Percentiles rank a stretch among this genome's conserved stretches.
These are phyloP conservation scores for Sarocladium kiliense DNA, from an alignment of 2,329 filamentous ascomycete genomes.

Conservation along the genomic window DNA sequence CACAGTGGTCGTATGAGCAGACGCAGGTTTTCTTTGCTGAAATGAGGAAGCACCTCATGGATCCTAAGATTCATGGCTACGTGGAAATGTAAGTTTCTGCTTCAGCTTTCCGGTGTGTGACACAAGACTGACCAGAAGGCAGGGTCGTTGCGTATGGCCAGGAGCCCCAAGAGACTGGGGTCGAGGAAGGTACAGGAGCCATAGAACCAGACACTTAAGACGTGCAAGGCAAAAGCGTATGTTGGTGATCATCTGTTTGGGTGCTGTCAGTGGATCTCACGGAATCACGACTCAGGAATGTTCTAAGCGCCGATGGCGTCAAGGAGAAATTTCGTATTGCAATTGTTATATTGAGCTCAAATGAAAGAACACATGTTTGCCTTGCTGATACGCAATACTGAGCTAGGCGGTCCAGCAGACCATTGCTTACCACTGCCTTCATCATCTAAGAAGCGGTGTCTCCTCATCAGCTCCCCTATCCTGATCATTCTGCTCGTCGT, in stretches of 20 bases:
- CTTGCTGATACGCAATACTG: no score
- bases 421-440: neutral
- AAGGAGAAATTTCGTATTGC: neutral
- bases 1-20: conserved; percentile 2
- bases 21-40: conserved; percentile 1
- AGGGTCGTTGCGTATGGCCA: conserved; percentile 2
- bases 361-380: no score
- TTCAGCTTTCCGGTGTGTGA: neutral
- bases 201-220: neutral
- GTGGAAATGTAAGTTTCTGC: neutral
- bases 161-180: neutral
- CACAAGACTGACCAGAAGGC: neutral
- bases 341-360: no score
- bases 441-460: conserved; percentile 27
- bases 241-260: no score
- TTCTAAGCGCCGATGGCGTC: neutral
- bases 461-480: conserved; percentile 20
- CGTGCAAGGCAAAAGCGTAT: no score
- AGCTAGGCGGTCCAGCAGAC: no score
- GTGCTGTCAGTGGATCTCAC: no score
- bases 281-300: no score
- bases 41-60: conserved; percentile 1
- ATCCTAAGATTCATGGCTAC: conserved; percentile 1
- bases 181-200: neutral
- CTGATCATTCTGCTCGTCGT: conserved; percentile 11